Base-by-base conservation (phyloP, 192 early-diverging fungal genomes). In the Umbelopsis sp. region DNA sequence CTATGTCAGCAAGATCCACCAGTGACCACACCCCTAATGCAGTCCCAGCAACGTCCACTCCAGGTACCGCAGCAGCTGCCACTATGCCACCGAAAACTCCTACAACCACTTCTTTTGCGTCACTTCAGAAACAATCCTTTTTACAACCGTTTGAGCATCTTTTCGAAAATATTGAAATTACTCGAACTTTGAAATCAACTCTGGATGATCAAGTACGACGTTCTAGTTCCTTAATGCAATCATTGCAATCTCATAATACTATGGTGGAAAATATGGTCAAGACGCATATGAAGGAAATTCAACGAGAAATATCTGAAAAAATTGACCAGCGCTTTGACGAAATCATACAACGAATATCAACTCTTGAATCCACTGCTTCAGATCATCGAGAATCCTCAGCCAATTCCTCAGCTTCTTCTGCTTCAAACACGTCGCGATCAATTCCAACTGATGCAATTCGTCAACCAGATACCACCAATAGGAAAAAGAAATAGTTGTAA, bases 201-300 rank as follows among this genome's bases (percentile, higher is more conserved):
- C 81, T 95, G 65, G 89, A 91, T 74, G 92, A 92, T 50, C 92
- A 95, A 78, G 86, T 95, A 65, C 81, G 93, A 24, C 85, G 87
- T 59, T 89, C 91, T 8, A 77, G 86, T 0, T 81, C 89, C 11
- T 77, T 95, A 31, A 83, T 95, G 29, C 90, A 92, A 66, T 92
- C 91, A 3, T 82, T 95, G 34, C 91, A 92, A 72, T 77, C 88
- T 0, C 82, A 81, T n/a, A 88, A 88, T 4, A 84, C 85, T 9
- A 92, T 92, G 88, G 91, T 94, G 44, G 93, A 94, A 78, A 87
- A 86, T 20, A 83, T 94, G 32, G 91, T 94, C n/a, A 80, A 88
- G 25, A 79, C 81, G 5, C 91, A 92, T 65, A 86, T 95, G 68
- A 78, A 90, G 45, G 91, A 93, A 65, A 85, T 92, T 80, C 89